Percentiles rank a stretch among this genome's conserved stretches.
Evolutionary conservation across 108 stramenopile genomes (phyloP).

Genomic region (Aurantiochytrium sp.): DNA sequence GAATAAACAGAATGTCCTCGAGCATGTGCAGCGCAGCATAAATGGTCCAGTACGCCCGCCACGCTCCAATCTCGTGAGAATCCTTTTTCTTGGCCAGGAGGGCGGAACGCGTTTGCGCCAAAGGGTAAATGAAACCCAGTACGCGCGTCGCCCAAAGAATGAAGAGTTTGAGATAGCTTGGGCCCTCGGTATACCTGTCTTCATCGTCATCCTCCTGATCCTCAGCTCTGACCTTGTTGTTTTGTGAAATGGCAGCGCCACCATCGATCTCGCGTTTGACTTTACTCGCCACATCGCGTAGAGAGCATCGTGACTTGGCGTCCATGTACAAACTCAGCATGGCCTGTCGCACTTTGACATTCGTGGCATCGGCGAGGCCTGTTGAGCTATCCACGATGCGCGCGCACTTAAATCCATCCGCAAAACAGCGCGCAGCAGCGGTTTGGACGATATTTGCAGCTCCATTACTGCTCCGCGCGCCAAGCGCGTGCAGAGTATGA

Average conservation of each 20-base stretch:
- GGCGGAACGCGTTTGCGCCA: neutral
- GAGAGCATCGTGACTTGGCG: neutral
- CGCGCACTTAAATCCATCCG: neutral
- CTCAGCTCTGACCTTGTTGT: neutral
- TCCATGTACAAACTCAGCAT: neutral
- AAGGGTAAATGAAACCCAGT: neutral
- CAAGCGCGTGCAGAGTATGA: neutral
- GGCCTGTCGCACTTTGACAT: neutral
- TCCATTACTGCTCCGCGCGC: neutral
- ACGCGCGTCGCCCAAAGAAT: neutral
- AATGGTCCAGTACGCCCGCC: constrained; percentile 3
- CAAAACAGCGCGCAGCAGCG: neutral
- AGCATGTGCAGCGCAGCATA: neutral
- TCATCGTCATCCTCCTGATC: neutral
- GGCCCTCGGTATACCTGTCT: neutral
- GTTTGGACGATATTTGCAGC: neutral
- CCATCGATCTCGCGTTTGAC: neutral
- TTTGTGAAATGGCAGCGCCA: neutral
- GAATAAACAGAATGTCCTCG: neutral
- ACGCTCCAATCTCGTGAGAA: neutral
- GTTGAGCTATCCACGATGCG: neutral
- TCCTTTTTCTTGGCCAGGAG: neutral
- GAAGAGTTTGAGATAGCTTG: neutral
- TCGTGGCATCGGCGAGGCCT: neutral
- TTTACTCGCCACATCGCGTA: neutral